Base-by-base conservation (phyloP, 208 protist species). In the Crithidia expoeki region DNA sequence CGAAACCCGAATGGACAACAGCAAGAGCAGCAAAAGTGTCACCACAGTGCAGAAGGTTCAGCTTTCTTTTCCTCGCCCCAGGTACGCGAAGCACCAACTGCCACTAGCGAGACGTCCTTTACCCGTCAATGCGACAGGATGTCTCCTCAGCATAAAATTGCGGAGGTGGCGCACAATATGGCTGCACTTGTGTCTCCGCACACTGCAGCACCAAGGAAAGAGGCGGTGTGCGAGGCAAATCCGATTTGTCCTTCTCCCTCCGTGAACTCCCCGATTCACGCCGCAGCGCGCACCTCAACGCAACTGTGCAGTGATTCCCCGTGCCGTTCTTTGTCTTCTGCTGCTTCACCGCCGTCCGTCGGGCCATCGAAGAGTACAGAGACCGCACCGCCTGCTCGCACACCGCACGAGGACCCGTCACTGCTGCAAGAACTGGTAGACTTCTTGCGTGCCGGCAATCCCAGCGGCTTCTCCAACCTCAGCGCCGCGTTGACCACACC, bases 381-480 rank as follows among this genome's bases (percentile, higher is more conserved):
- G n/a, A n/a, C 53, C 53, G 17, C 53, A 40, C 16, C 53, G 21
- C 53, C 17, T 23, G 6, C 53, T 17, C 27, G 17, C 40, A 33
- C 40, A 19, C 40, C 51, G 21, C 27, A 60, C 53, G 59, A 74
- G 4, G 64, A 70, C 32, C 61, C 46, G 2, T 25, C 59, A 9
- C 19, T 66, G 36, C 21, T 80, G 21, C 61, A 32, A 23, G 65
- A 65, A 46, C 61, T 80, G 2, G 57, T 56, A 6, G 63, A 75
- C 5, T 75, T 80, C 40, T 47, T 75, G 32, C 67, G 62, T 6
- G 68, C 49, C 16, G 74, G 56, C 53, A 71, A 74, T 51, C 34
- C 40, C 9, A 23, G 42, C 25, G 50, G 53, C 36, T 74, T 68
- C 32, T 70, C 68, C 1, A 44, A 40, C 30, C 63, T 76, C 36